Conservation (phyloP, 352 stramenopile species). For the Poterioochromonas sp. region DNA sequence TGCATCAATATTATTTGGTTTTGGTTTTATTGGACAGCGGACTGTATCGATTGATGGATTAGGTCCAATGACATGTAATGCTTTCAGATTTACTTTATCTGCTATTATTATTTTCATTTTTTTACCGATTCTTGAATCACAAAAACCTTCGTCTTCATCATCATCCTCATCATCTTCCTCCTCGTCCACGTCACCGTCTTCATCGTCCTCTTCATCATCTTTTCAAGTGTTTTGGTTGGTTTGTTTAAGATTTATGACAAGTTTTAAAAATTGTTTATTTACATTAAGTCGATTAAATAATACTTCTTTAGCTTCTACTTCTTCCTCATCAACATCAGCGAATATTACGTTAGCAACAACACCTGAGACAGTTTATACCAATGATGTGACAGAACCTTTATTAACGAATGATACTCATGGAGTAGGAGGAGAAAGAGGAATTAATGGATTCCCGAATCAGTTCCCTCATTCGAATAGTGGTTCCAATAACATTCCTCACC, state of each 20-base stretch:
- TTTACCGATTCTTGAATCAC: neutral
- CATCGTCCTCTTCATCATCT: neutral
- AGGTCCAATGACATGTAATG: slow-evolving; percentile 21
- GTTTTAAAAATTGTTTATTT: no score
- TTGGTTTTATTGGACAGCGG: slow-evolving; percentile 22
- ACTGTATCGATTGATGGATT: neutral
- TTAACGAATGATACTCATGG: no score
- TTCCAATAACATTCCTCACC: no score
- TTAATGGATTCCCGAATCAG: no score
- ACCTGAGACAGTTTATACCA: no score
- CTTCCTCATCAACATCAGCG: neutral
- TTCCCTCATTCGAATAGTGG: no score
- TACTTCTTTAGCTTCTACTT: neutral
- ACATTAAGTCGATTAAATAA: no score
- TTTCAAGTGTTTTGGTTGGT: neutral
- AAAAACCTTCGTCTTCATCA: neutral
- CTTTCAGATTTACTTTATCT: slow-evolving; percentile 7
- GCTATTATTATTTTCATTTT: neutral
- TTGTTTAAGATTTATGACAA: no score
- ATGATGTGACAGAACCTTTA: no score
- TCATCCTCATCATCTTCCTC: neutral
- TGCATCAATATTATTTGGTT: neutral
- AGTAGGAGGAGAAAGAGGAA: no score
- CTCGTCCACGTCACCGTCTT: neutral
- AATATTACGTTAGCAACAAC: no score